Conservation (phyloP, 192 early-diverging fungal genomes). For the Dispira parvispora region DNA sequence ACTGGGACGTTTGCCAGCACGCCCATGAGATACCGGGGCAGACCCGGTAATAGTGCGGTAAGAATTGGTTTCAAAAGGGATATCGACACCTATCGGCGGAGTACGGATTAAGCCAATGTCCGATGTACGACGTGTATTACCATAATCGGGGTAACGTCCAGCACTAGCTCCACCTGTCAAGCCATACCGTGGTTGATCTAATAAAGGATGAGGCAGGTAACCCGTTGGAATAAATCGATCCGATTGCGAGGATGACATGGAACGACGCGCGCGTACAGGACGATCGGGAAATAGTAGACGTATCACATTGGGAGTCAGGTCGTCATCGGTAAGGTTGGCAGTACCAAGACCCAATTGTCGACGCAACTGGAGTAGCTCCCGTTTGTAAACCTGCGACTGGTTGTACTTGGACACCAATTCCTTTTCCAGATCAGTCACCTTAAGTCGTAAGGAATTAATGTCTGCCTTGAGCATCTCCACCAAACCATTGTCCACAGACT, state of each 20-base stretch:
- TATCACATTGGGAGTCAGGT: slow-evolving; percentile 2
- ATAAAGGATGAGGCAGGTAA: background rate
- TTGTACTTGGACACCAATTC: slow-evolving; percentile 29
- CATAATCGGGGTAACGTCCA: background rate
- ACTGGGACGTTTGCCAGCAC: too few relatives aligned
- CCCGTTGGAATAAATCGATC: background rate
- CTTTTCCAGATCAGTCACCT: slow-evolving; percentile 27
- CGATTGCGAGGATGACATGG: slow-evolving; percentile 8
- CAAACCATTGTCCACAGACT: slow-evolving; percentile 17
- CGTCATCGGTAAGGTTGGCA: background rate
- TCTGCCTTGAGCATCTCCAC: slow-evolving; percentile 32
- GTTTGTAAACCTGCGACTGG: slow-evolving; percentile 35
- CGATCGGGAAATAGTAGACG: slow-evolving; percentile 3
- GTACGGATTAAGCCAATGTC: background rate
- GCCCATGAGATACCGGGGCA: too few relatives aligned
- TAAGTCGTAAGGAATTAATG: slow-evolving; percentile 27
- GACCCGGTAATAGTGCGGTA: too few relatives aligned
- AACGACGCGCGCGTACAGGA: slow-evolving; percentile 4
- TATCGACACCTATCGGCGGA: too few relatives aligned
- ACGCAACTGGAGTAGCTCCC: slow-evolving; percentile 29
- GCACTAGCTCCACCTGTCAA: background rate
- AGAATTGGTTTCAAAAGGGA: too few relatives aligned
- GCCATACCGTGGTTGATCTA: background rate
- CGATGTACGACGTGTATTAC: background rate
- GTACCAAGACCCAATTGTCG: slow-evolving; percentile 24